Evolutionary conservation across 805 yeast genomes (phyloP).

Genomic region (Metschnikowia bowlesiae): DNA sequence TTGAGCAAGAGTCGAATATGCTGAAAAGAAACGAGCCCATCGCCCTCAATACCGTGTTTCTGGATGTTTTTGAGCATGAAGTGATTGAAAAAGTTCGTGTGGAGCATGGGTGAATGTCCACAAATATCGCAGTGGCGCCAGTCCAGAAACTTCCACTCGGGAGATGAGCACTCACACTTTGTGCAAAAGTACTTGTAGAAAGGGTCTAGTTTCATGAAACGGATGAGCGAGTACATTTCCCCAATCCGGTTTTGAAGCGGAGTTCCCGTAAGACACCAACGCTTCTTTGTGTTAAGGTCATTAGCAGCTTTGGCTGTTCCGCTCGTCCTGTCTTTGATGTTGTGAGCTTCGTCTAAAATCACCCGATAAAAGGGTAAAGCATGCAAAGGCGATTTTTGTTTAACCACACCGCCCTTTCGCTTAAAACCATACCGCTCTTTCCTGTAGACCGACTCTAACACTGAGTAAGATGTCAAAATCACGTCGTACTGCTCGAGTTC

Average conservation of each 20-base stretch:
- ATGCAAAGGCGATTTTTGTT: conserved; percentile 75
- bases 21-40: conserved; percentile 71
- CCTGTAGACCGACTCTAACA: conserved; percentile 79
- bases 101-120: conserved; percentile 92
- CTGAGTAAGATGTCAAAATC: conserved; percentile 87
- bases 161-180: conserved; percentile 80
- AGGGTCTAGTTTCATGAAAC: conserved; percentile 81
- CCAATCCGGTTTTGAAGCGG: conserved; percentile 96
- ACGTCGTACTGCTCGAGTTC: conserved; percentile 69
- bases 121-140: conserved; percentile 81
- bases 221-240: conserved; percentile 86
- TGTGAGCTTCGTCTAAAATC: conserved; percentile 94
- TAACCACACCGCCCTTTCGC: conserved; percentile 63
- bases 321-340: conserved; percentile 90
- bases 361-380: conserved; percentile 75
- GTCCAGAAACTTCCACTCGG: conserved; percentile 81
- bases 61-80: conserved; percentile 93
- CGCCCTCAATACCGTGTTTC: conserved; percentile 75
- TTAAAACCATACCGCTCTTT: conserved; percentile 81
- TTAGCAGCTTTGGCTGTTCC: conserved; percentile 94
- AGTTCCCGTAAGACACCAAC: conserved; percentile 95
- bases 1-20: conserved; percentile 70
- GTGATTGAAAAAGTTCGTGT: conserved; percentile 92
- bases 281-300: conserved; percentile 59
- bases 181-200: conserved; percentile 88